Conservation (phyloP, 495 filamentous ascomycete genomes). For the Glonium stellatum region DNA sequence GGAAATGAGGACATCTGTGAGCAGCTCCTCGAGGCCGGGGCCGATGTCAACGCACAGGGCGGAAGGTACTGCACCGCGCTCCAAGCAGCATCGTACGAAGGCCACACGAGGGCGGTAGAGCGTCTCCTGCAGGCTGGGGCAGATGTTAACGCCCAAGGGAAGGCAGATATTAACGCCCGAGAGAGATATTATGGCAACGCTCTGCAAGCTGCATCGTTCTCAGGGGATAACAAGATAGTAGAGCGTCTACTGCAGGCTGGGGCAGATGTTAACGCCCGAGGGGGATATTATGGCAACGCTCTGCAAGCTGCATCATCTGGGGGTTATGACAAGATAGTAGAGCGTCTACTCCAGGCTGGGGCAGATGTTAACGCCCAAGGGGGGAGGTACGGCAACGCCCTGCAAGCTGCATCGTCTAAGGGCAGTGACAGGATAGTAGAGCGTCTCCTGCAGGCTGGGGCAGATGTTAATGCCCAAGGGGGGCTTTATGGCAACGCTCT, state of each 20-base stretch:
- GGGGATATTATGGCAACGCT: neutral
- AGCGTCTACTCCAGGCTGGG: neutral
- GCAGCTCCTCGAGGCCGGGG: constrained; percentile 1
- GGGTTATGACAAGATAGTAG: neutral
- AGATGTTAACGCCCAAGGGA: constrained; percentile 8
- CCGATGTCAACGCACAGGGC: constrained; percentile 3
- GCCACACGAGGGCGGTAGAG: constrained; percentile 3
- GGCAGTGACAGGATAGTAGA: neutral
- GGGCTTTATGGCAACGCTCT: neutral
- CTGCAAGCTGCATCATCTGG: constrained; percentile 1
- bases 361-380: constrained; percentile 24
- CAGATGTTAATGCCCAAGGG: neutral
- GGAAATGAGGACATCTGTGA: neutral
- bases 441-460: neutral
- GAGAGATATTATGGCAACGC: neutral
- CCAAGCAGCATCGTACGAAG: constrained; percentile 1
- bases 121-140: constrained; percentile 8
- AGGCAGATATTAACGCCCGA: neutral
- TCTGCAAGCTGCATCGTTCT: neutral
- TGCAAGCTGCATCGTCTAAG: neutral
- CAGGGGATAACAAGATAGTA: neutral
- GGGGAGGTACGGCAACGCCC: constrained; percentile 26
- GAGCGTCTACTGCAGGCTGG: constrained; percentile 2
- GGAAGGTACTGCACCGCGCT: constrained; percentile 9
- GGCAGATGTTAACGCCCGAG: neutral